A percentile compares a stretch with the other conserved stretches of the same genome.
These are phyloP conservation scores for Pezicula radicicola DNA, from an alignment of 2,329 filamentous ascomycete genomes.

Conservation along the genomic window DNA sequence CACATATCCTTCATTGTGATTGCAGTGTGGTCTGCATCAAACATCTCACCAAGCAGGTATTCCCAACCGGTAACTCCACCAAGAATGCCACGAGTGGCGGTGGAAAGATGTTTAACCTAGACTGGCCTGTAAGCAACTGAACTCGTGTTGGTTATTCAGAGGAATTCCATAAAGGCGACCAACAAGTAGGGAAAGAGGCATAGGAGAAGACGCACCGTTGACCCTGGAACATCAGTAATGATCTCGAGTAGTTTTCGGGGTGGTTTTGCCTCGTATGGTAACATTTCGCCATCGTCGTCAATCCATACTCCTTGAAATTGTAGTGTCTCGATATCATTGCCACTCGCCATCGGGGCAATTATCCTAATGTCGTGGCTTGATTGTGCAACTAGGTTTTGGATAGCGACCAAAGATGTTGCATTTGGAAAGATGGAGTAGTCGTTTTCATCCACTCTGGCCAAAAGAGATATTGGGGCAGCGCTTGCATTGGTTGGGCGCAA, in stretches of 20 bases:
- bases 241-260: constrained; percentile 26
- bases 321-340: constrained; percentile 13
- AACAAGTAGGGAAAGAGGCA: background rate
- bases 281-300: constrained; percentile 15
- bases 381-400: constrained; percentile 11
- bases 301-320: constrained; percentile 23
- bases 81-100: constrained; percentile 13
- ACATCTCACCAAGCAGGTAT: constrained; percentile 33
- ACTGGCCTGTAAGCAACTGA: no score
- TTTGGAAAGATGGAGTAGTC: constrained; percentile 23
- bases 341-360: constrained; percentile 21
- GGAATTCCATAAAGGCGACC: no score
- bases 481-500: constrained; percentile 12
- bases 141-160: no score
- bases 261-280: constrained; percentile 3
- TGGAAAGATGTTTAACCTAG: background rate
- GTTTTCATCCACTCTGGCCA: constrained; percentile 21
- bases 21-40: constrained; percentile 29
- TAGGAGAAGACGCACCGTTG: constrained; percentile 1
- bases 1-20: constrained; percentile 32
- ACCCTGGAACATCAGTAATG: constrained; percentile 27
- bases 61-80: constrained; percentile 30
- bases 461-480: constrained; percentile 20
- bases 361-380: constrained; percentile 18
- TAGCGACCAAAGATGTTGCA: constrained; percentile 14